Evolutionary conservation across 1,284 basidiomycete genomes (phyloP), one percentile per base, ranked within the genome.

Genomic region (Xerocomus minutiporus): DNA sequence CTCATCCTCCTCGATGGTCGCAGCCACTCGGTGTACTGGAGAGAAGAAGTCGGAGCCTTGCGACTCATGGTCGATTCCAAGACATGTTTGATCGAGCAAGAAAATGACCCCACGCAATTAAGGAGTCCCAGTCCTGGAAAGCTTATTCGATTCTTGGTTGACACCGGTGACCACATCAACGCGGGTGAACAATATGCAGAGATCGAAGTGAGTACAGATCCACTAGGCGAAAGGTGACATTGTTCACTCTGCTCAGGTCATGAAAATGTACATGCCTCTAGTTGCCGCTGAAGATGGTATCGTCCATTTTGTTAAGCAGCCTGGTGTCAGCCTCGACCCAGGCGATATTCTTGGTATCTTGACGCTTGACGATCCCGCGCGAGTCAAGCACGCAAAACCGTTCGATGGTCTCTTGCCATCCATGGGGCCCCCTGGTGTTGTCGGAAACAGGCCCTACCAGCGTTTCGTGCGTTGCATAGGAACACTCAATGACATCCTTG

Each of bases 201-300:
- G 71, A 98, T 99, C 52, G 97, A 99, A 82, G 88, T 89, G 60
- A 51, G 76, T 61, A 29, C 39, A 48, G 31, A 43, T 32, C 45
- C 8, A 29, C 45, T 39, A 31, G 38, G 43, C 20, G 31, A 28
- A 12, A 28, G 45, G 25, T 39, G 12, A 49, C 51, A 53, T 54
- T 54, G 59, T 60, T 63, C 65, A 61, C 57, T 52, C 55, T 39
- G 3, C 3, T 31, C 15, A 90, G 87, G 94, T 97, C 61, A 97
- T 97, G 94, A 97, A 97, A 78, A 97, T 97, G 94, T 95, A 95
- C 73, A 96, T 97, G 94, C 93, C 93, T 13, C 84, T 99, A 54
- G 86, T 93, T 52, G 93, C 95, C n/a, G 82, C 89, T 4, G 97
- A 99, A 71, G 93, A 96, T 69, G 97, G 97, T 69, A 82, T 91